phyloP scores from a whole-genome alignment of 2,329 filamentous ascomycete species.

The Diaporthe eres region DNA sequence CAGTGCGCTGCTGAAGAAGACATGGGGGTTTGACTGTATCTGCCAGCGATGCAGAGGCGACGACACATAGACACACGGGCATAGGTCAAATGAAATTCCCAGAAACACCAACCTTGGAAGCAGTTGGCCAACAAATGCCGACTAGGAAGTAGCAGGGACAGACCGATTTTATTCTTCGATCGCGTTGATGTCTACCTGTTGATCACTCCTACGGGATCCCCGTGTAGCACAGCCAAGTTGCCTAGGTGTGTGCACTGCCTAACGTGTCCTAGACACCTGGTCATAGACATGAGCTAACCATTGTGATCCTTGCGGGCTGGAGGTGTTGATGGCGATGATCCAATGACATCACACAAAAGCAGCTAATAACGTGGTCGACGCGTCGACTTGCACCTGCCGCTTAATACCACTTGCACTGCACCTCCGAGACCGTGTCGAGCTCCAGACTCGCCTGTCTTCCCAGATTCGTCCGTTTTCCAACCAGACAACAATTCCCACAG shows the following conservation, averaged over 20 bases:
- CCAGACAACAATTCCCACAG: background rate
- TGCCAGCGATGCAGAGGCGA: slow-evolving; percentile 27
- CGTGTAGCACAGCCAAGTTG: background rate
- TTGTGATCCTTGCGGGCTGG: background rate
- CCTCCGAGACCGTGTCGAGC: background rate
- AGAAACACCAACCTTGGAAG: background rate
- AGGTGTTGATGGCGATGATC: slow-evolving; percentile 14
- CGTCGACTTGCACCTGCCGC: slow-evolving; percentile 6
- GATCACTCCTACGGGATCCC: too few relatives aligned
- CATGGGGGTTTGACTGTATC: slow-evolving; percentile 39
- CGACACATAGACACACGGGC: background rate
- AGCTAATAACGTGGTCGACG: background rate
- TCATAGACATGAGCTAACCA: background rate
- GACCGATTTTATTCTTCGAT: too few relatives aligned
- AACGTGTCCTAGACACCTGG: background rate
- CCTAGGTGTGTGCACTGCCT: background rate
- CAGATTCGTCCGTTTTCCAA: too few relatives aligned
- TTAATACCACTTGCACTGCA: background rate
- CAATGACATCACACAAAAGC: slow-evolving; percentile 31
- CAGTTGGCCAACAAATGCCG: background rate
- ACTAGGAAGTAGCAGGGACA: too few relatives aligned
- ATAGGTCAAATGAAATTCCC: background rate
- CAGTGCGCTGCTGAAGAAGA: slow-evolving; percentile 32
- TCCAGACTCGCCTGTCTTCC: too few relatives aligned
- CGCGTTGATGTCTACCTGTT: too few relatives aligned